Percentiles rank a stretch among this genome's conserved stretches.
These are phyloP conservation scores for Azolla pinnata DNA, from an alignment of 75 land plant species.

Conservation along the genomic window DNA sequence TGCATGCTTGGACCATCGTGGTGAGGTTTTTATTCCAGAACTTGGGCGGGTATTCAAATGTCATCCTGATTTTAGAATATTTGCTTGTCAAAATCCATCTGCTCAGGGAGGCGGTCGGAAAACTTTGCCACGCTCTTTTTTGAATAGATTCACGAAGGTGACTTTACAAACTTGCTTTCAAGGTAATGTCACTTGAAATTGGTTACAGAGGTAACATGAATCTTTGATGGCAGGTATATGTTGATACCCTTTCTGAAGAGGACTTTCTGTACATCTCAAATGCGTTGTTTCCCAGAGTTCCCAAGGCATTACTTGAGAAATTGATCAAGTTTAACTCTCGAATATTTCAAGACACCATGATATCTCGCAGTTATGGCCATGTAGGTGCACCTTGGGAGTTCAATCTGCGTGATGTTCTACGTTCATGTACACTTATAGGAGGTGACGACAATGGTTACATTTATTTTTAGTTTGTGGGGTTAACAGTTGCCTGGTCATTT, in stretches of 20 bases:
- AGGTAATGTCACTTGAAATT: too few relatives aligned
- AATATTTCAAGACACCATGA: conserved; percentile 70
- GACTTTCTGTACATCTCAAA: conserved; percentile 76
- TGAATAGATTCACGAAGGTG: conserved; percentile 97
- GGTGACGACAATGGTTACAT: conserved; percentile 17
- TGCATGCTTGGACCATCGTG: conserved; percentile 94
- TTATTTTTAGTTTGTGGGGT: too few relatives aligned
- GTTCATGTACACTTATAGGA: conserved; percentile 75
- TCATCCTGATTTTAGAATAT: conserved; percentile 75
- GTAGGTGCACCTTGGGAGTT: conserved; percentile 97
- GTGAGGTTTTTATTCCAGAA: conserved; percentile 95
- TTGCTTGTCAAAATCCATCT: conserved; percentile 98
- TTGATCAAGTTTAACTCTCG: conserved; percentile 61
- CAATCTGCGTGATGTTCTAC: conserved; percentile 88
- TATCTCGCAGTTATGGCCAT: conserved; percentile 67
- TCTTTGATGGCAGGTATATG: conserved; percentile 72
- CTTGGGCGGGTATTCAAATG: conserved; percentile 69
- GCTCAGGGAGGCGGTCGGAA: conserved; percentile 95
- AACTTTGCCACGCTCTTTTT: conserved; percentile 90
- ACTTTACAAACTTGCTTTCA: too few relatives aligned
- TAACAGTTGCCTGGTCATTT: too few relatives aligned
- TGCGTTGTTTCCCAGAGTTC: conserved; percentile 56
- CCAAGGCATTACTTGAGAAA: conserved; percentile 39
- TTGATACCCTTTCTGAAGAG: conserved; percentile 60
- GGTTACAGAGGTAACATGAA: too few relatives aligned